Evolutionary conservation across 345 rosid species (phyloP), one percentile per base, ranked within the genome.

Genomic region (Eucalyptus victrix): DNA sequence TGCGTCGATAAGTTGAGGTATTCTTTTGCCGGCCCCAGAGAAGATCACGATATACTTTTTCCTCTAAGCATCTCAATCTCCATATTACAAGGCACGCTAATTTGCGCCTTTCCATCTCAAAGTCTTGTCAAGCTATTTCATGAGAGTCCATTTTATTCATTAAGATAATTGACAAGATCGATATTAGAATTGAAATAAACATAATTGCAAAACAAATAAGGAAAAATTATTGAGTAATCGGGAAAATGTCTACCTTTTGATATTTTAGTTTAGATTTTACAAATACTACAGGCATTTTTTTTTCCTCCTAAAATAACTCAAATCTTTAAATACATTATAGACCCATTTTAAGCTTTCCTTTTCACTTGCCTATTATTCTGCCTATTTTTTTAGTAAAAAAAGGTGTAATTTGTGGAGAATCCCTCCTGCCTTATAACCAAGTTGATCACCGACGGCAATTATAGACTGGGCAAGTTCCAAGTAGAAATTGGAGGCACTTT

Each of bases 211-310:
- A 4, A 62, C 3, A 30, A 7, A 65, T n/a, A 14, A 30, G 5
- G 5, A 65, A n/a, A 65, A n/a, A 65, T 65, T 65, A 15, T 65
- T n/a, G 37, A 65, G 5, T 16, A 67, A 67, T 2, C 9, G 0
- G 0, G 11, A 16, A 67, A 32, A 15, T 30, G 3, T 65, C 72
- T 14, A 7, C 69, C 17, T 6, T 3, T 2, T 17, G 7, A 69
- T 69, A 16, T 34, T 69, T 69, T 69, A 32, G 42, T 72, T 72
- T 18, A 72, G 44, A 72, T 72, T 32, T 37, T 34, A 40, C 81
- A 18, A 26, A 19, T 72, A 10, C 26, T 32, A 72, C 26, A 3
- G 12, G 26, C 1, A 69, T 34, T 37, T 72, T 37, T 67, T 13
- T 72, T 72, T 4, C 81, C 81, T 34, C 13, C 44, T 21, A 19